These are phyloP conservation scores for Styphnolobium japonicum DNA, from an alignment of 306 rosid species.

Conservation along the genomic window DNA sequence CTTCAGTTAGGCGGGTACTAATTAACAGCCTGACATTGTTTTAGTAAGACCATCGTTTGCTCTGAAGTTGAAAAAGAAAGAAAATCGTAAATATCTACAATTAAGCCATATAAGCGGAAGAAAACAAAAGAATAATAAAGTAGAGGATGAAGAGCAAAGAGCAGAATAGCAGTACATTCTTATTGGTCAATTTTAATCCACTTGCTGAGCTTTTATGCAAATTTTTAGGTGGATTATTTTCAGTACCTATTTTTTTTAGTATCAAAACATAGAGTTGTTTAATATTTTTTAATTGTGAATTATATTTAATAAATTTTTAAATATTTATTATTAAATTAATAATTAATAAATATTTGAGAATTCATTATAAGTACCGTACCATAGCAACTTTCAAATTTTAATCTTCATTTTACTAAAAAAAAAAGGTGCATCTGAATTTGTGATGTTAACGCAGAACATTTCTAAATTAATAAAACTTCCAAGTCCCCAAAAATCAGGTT, in stretches of 20 bases:
- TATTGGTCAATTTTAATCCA: constrained; percentile 13
- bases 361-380: too few species aligned
- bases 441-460: background rate
- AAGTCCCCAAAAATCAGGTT: background rate
- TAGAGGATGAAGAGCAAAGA: background rate
- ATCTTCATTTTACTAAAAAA: background rate
- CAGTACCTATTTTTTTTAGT: too few species aligned
- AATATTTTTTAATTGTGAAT: too few species aligned
- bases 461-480: background rate
- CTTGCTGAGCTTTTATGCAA: background rate
- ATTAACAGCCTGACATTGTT: background rate
- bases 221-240: too few species aligned
- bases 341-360: too few species aligned
- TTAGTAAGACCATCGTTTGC: background rate
- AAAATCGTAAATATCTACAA: background rate
- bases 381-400: too few species aligned
- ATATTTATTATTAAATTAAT: too few species aligned
- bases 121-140: background rate
- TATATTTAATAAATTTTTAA: too few species aligned
- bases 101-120: background rate
- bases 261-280: too few species aligned
- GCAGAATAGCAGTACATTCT: background rate
- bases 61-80: background rate
- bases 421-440: background rate
- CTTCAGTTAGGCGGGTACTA: background rate